Percentiles rank a stretch among this genome's conserved stretches.
These are phyloP conservation scores for Penicillium sp. DNA, from an alignment of 2,329 filamentous ascomycete species.

Conservation along the genomic window DNA sequence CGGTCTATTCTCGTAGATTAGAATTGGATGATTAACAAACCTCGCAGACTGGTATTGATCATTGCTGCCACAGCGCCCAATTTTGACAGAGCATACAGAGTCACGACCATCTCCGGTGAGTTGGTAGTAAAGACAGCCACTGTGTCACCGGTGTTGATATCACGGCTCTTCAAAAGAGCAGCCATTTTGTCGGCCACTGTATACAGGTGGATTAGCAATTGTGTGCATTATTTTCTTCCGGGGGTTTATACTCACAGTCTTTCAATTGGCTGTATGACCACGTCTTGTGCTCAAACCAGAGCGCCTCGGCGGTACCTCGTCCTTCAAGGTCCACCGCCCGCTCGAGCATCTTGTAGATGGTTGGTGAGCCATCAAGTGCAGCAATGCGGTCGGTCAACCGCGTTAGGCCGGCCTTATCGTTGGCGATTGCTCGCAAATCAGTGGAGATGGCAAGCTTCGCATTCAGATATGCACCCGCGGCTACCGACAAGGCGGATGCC, in stretches of 20 bases:
- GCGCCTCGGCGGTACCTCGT: conserved; percentile 38
- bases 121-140: conserved; percentile 51
- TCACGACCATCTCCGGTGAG: conserved; percentile 50
- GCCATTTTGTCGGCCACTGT: conserved; percentile 47
- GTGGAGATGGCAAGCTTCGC: conserved; percentile 43
- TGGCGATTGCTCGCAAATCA: conserved; percentile 37
- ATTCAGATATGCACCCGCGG: conserved; percentile 44
- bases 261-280: conserved; percentile 50
- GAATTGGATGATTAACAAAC: conserved; percentile 25
- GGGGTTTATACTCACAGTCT: conserved; percentile 33
- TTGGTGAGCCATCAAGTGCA: conserved; percentile 39
- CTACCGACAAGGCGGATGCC: conserved; percentile 36
- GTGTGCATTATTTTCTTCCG: not conserved
- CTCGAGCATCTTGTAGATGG: conserved; percentile 46
- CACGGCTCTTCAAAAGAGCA: conserved; percentile 40
- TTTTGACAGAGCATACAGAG: conserved; percentile 46
- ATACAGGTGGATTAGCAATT: conserved; percentile 6
- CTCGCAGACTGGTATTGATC: conserved; percentile 49
- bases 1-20: too few species aligned
- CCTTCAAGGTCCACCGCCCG: conserved; percentile 41
- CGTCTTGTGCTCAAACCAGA: conserved; percentile 51
- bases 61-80: conserved; percentile 47
- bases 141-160: conserved; percentile 40
- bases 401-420: conserved; percentile 35
- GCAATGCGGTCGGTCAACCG: conserved; percentile 38